These are phyloP conservation scores for Starmera stellimalicola DNA, from an alignment of 1,139 yeast genomes.

Conservation along the genomic window DNA sequence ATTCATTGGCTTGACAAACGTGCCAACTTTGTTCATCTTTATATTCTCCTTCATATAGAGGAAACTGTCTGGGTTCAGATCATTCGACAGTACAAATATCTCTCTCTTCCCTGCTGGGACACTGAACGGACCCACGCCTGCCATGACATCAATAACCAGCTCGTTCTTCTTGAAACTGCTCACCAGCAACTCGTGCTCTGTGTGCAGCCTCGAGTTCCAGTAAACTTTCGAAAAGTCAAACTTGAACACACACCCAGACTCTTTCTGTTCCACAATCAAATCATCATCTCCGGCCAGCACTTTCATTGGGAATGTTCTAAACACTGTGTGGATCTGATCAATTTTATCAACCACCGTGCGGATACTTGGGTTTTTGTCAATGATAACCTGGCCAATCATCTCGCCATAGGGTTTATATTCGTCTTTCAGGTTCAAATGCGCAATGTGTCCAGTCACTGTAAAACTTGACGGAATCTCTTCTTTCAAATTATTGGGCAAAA, in stretches of 20 bases:
- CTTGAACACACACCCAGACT: constrained; percentile 74
- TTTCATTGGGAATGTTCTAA: constrained; percentile 90
- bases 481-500: constrained; percentile 61
- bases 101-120: constrained; percentile 88
- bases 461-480: constrained; percentile 85
- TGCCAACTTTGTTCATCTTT: constrained; percentile 47
- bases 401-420: constrained; percentile 77
- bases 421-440: constrained; percentile 79
- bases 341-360: constrained; percentile 92
- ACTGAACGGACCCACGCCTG: constrained; percentile 98
- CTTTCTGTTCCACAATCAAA: constrained; percentile 77
- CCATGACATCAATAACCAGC: constrained; percentile 91
- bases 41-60: constrained; percentile 62
- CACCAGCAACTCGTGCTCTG: constrained; percentile 85
- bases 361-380: constrained; percentile 76
- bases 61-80: constrained; percentile 81
- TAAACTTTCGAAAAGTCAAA: constrained; percentile 92
- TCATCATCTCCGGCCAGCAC: constrained; percentile 72
- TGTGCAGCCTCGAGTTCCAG: constrained; percentile 93
- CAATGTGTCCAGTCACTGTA: constrained; percentile 92
- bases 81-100: constrained; percentile 81
- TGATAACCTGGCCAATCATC: constrained; percentile 80
- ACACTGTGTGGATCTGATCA: constrained; percentile 77
- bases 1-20: constrained; percentile 56
- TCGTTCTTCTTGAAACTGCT: constrained; percentile 49